These are phyloP conservation scores for Fusarium sp. DNA, from an alignment of 2,329 filamentous ascomycete genomes.

Conservation along the genomic window DNA sequence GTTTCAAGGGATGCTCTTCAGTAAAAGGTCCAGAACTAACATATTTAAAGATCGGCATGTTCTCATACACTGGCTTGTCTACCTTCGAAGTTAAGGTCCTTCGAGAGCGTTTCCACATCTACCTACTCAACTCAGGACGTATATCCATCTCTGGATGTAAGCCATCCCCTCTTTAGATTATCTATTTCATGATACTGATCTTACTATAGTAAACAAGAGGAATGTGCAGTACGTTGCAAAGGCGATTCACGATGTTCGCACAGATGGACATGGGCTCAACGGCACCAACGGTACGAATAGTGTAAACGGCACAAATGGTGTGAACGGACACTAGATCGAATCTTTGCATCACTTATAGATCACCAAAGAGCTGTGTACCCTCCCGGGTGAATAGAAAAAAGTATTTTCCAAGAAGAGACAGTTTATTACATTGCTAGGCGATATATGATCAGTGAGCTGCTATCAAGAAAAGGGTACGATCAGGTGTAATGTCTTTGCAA, in stretches of 20 bases:
- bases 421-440: background rate
- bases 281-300: constrained; percentile 20
- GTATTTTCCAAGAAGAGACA: background rate
- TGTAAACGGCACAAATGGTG: constrained; percentile 18
- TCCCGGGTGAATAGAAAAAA: constrained; percentile 11
- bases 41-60: constrained; percentile 88
- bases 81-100: constrained; percentile 79
- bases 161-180: constrained; percentile 62
- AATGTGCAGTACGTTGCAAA: constrained; percentile 95
- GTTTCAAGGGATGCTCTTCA: background rate
- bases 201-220: constrained; percentile 59
- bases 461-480: no score
- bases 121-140: constrained; percentile 65
- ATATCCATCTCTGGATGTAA: constrained; percentile 42
- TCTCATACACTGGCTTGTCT: constrained; percentile 86
- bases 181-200: background rate
- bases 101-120: constrained; percentile 78
- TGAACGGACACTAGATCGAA: constrained; percentile 14
- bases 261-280: constrained; percentile 7
- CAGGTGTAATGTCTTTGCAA: background rate
- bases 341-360: background rate
- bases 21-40: background rate
- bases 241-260: constrained; percentile 80
- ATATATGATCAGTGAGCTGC: background rate
- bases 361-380: background rate